Conservation (phyloP, 164 flowering plant species). For the Aristolochia fimbriata region DNA sequence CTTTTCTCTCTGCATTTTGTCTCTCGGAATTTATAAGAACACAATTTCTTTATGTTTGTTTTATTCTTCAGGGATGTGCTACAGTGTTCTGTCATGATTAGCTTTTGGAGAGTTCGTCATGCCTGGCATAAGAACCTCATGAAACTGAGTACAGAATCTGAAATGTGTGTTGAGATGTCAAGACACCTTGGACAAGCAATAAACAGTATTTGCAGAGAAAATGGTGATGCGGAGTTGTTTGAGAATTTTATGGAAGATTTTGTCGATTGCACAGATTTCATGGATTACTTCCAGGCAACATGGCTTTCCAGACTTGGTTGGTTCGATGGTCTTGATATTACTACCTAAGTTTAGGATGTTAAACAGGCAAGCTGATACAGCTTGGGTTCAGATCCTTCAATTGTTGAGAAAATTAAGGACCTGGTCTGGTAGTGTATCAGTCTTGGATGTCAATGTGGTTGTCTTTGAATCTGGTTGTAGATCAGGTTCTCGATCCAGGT, state of each 20-base stretch:
- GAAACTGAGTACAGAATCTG: constrained; percentile 44
- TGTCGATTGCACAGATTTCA: constrained; percentile 52
- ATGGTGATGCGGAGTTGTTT: constrained; percentile 34
- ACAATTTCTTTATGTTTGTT: not conserved
- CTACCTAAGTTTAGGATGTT: too few relatives aligned
- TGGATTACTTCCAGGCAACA: constrained; percentile 80
- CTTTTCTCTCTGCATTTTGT: constrained; percentile 2
- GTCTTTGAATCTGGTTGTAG: too few relatives aligned
- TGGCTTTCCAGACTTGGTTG: constrained; percentile 89
- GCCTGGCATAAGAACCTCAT: constrained; percentile 88
- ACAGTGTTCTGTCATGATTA: constrained; percentile 67
- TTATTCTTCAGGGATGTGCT: constrained; percentile 67
- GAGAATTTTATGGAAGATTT: constrained; percentile 66
- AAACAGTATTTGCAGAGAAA: constrained; percentile 38
- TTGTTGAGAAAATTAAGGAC: too few relatives aligned
- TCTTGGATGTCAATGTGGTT: too few relatives aligned
- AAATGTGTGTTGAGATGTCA: constrained; percentile 42
- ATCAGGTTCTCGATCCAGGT: too few relatives aligned
- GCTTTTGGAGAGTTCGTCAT: constrained; percentile 86
- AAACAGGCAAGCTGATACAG: too few relatives aligned
- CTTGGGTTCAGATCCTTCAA: too few relatives aligned
- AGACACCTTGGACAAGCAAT: constrained; percentile 53
- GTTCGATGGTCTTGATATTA: not conserved
- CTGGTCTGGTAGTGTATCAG: too few relatives aligned
- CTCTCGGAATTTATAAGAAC: not conserved